Evolutionary conservation across 2,329 filamentous ascomycete species (phyloP), one percentile per base, ranked within the genome.

Genomic region (Cordyceps tenuipes): DNA sequence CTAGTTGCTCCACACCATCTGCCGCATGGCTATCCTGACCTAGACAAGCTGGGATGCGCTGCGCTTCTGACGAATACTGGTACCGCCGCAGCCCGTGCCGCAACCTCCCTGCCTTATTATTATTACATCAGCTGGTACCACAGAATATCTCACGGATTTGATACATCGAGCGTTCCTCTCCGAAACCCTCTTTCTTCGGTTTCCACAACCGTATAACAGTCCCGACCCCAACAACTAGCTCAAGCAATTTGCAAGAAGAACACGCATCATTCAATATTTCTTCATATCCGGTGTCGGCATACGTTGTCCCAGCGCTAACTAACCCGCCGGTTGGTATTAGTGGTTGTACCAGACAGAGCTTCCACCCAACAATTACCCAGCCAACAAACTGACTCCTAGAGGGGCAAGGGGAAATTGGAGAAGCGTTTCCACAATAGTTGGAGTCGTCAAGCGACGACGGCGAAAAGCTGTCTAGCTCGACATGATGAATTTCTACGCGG

Each of bases 271-370:
- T n/a, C n/a, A n/a, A n/a, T n/a, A n/a, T 12, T 36, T 47, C n/a
- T 47, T 36, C 34, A 15, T 59, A 36, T 59, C 57, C 57, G 57
- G 57, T 59, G 57, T 59, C 57, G 57, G 57, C 41, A 41, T 59
- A 26, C 29, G 39, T 26, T 46, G 13, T 15, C 26, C 49, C 39
- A 52, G 57, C 21, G 36, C 47, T 19, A 48, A 52, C 47, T 19
- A 48, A 52, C 57, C 57, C 57, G 57, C 57, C 48, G 10, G 26
- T 26, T 29, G 26, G 17, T 36, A 36, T 36, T 9, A 47, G 44
- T 15, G 31, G 44, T 12, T 6, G 41, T 21, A 6, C 34, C 36
- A 23, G 13, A 17, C 17, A 48, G 34, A 34, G 10, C 46, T 49
- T 26, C n/a, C 34, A 21, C 31, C 54, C 54, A 57, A 49, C 56